Percentiles rank a stretch among this genome's conserved stretches.
phyloP scores from a whole-genome alignment of 1,284 basidiomycete genomes.

The Pseudozyma sp. region DNA sequence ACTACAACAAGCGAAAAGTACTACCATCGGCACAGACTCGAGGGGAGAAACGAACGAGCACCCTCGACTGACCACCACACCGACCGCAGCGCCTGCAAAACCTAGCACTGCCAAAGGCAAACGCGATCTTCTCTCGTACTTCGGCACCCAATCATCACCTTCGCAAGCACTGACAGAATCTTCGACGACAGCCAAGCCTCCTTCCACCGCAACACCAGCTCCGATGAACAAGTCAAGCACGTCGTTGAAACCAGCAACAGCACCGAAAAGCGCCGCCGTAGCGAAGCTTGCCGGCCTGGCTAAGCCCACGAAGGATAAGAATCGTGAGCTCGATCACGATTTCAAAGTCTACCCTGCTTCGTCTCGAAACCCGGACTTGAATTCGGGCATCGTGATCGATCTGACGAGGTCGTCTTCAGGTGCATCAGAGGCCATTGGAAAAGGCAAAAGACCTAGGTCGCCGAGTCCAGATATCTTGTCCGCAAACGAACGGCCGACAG shows the following conservation, averaged over 20 bases:
- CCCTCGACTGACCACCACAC: too few relatives aligned
- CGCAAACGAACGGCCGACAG: not conserved
- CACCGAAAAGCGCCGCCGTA: not conserved
- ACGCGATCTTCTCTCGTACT: slow-evolving; percentile 26
- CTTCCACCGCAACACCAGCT: not conserved
- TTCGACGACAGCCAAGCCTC: not conserved
- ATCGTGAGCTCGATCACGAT: slow-evolving; percentile 10
- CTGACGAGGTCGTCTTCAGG: slow-evolving; percentile 14
- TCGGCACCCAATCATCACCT: slow-evolving; percentile 1
- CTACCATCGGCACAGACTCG: too few relatives aligned
- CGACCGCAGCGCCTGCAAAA: slow-evolving; percentile 2
- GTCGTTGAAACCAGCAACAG: not conserved
- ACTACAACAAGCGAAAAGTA: too few relatives aligned
- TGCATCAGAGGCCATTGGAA: slow-evolving; percentile 9
- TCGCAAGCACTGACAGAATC: not conserved
- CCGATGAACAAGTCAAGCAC: too few relatives aligned
- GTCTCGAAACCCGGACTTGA: not conserved
- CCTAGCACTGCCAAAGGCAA: slow-evolving; percentile 3
- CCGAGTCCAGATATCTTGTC: not conserved
- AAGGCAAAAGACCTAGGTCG: slow-evolving; percentile 1
- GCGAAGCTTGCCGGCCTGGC: not conserved
- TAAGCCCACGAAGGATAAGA: slow-evolving; percentile 11
- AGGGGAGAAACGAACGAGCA: too few relatives aligned
- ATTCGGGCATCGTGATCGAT: slow-evolving; percentile 13
- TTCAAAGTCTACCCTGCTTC: slow-evolving; percentile 1